Conservation (phyloP, 306 rosid species). For the Benincasa hispida region DNA sequence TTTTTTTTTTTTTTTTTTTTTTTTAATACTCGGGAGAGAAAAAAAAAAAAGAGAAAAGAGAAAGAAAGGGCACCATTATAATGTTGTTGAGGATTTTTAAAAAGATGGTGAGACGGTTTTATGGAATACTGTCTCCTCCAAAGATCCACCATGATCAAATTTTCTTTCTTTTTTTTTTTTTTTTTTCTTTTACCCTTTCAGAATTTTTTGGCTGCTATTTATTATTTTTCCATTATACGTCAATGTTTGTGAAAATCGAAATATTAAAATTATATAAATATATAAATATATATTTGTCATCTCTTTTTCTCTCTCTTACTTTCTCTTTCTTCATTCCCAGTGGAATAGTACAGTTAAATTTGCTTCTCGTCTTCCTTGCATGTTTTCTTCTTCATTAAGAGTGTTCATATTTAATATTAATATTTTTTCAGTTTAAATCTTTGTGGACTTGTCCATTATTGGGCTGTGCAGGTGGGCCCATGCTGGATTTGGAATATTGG, state of each 20-base stretch:
- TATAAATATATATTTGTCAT: neutral
- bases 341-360: neutral
- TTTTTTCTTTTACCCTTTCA: neutral
- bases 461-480: neutral
- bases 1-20: conserved; percentile 5
- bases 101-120: conserved; percentile 6
- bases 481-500: neutral
- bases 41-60: too few species aligned
- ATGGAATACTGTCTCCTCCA: conserved; percentile 9
- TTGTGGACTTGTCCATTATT: neutral
- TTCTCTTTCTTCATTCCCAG: neutral
- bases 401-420: neutral
- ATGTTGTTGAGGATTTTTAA: neutral
- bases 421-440: too few species aligned
- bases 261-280: conserved; percentile 1
- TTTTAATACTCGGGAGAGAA: neutral
- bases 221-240: neutral
- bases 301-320: conserved; percentile 4
- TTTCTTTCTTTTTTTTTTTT: neutral
- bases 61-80: neutral
- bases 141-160: neutral
- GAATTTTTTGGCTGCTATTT: neutral
- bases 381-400: neutral
- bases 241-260: conserved; percentile 7
- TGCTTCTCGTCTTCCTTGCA: neutral